Conservation (phyloP, 2,329 filamentous ascomycete species). For the Berkeleyomyces rouxiae region DNA sequence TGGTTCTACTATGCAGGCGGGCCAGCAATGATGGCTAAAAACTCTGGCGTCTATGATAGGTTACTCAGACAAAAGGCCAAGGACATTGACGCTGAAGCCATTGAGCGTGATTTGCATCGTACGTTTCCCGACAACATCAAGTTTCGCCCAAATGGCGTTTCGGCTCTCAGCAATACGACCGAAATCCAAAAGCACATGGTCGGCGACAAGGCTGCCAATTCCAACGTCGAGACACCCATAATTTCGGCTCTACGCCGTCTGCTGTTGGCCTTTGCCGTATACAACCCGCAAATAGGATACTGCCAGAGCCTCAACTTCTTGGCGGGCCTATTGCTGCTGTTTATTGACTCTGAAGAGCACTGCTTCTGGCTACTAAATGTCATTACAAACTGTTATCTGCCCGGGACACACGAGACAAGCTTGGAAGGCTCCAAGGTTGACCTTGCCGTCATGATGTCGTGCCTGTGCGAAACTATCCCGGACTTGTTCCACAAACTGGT, state of each 20-base stretch:
- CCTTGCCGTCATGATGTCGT: constrained; percentile 79
- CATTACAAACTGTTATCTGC: constrained; percentile 74
- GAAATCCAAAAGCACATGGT: constrained; percentile 23
- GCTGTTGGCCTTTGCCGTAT: constrained; percentile 73
- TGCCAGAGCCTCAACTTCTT: constrained; percentile 94
- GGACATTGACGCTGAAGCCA: constrained; percentile 65
- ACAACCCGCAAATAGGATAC: constrained; percentile 84
- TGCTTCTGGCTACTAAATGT: constrained; percentile 87
- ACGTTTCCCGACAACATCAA: constrained; percentile 89
- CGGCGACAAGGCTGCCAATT: constrained; percentile 25
- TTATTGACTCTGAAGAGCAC: constrained; percentile 77
- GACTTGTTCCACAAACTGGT: constrained; percentile 78
- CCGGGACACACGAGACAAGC: constrained; percentile 79
- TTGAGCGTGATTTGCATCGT: constrained; percentile 82
- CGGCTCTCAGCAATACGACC: constrained; percentile 22
- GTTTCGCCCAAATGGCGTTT: constrained; percentile 52
- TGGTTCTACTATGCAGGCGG: constrained; percentile 96
- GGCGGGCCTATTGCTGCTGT: constrained; percentile 73
- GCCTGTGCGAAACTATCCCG: constrained; percentile 68
- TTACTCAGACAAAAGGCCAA: constrained; percentile 50
- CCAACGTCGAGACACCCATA: constrained; percentile 30
- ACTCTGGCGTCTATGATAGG: constrained; percentile 60
- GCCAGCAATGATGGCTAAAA: constrained; percentile 57
- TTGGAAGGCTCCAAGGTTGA: constrained; percentile 89
- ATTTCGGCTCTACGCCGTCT: constrained; percentile 71